Percentiles rank a stretch among this genome's conserved stretches.
Evolutionary conservation across 768 basidiomycete genomes (phyloP).

Genomic region (Trametes cubensis): DNA sequence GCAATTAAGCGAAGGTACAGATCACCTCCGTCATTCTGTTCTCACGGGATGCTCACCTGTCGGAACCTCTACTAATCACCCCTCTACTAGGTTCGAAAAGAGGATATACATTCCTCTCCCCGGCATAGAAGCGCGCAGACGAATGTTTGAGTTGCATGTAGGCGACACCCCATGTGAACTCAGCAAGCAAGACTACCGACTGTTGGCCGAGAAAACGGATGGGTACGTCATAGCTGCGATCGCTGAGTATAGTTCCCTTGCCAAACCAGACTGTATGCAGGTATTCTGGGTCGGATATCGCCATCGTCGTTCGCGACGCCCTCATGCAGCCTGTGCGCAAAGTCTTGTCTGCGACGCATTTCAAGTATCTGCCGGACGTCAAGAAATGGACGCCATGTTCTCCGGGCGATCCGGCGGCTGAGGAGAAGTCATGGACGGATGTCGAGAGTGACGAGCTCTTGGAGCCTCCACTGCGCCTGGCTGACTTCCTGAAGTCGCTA

Average conservation of each 20-base stretch:
- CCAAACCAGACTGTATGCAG: slow-evolving; percentile 34
- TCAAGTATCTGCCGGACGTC: slow-evolving; percentile 58
- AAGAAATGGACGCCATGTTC: slow-evolving; percentile 94
- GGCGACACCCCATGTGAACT: slow-evolving; percentile 91
- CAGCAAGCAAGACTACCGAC: slow-evolving; percentile 72
- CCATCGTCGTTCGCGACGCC: slow-evolving; percentile 92
- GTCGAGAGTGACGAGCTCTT: slow-evolving; percentile 84
- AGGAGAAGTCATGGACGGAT: slow-evolving; percentile 89
- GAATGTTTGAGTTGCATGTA: slow-evolving; percentile 97
- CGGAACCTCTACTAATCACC: not conserved
- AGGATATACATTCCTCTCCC: slow-evolving; percentile 98
- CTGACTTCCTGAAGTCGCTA: slow-evolving; percentile 83
- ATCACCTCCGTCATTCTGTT: not conserved
- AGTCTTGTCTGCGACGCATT: slow-evolving; percentile 93
- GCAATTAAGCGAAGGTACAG: slow-evolving; percentile 90
- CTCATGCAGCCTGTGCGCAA: slow-evolving; percentile 99
- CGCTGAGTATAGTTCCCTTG: no score
- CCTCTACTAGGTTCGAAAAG: slow-evolving; percentile 78
- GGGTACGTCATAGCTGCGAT: slow-evolving; percentile 49
- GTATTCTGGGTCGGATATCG: slow-evolving; percentile 94
- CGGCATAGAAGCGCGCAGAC: slow-evolving; percentile 85
- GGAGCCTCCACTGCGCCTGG: slow-evolving; percentile 81
- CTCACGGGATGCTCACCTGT: not conserved
- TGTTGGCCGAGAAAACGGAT: slow-evolving; percentile 84
- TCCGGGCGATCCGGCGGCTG: slow-evolving; percentile 82